Evolutionary conservation across 176 grass and related monocot genomes (phyloP), one percentile per base, ranked within the genome.

Genomic region (Carex littledalei): DNA sequence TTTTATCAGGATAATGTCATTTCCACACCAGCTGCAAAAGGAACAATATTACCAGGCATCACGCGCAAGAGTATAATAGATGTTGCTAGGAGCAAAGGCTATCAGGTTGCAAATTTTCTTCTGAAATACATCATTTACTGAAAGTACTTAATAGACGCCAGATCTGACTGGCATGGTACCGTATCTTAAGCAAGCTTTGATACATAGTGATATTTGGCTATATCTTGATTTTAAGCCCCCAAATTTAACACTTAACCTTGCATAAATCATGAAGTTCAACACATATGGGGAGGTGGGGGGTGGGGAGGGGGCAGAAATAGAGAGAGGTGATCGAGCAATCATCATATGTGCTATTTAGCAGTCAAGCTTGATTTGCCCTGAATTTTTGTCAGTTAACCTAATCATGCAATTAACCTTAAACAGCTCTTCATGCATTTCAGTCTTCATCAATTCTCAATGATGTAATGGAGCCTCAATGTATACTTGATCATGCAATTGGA

Each of bases 61-160:
- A 98, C 96, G 63, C 90, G 96, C 83, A 98, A 95, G 93, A 95
- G 91, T 86, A 98, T 98, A 85, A 98, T 98, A 78, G 96, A 98
- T 72, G 93, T 95, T 86, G 91, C 96, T 63, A 63, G 80, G 39
- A 91, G 87, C 84, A 89, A 92, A 86, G 91, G 89, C 2, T 98
- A 90, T 84, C 79, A 94, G 91, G 95, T 94, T 86, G 39, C 63
- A 8, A 67, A 29, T 83, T 83, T 88, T 86, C 37, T 35, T 88
- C 67, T 58, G 63, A 65, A 67, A 22, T 82, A 47, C 17, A 29
- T 50, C 75, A 1, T 14, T 63, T 41, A 41, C 0, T 70, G 67
- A 89, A 53, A 76, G 32, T 74, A 70, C 57, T 67, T 76, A 17
- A 14, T 58, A 67, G n/a, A 77, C 18, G 35, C 59, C 72, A 83